These are phyloP conservation scores for Capsella rubella DNA, from an alignment of 441 rosid species.

Conservation along the genomic window DNA sequence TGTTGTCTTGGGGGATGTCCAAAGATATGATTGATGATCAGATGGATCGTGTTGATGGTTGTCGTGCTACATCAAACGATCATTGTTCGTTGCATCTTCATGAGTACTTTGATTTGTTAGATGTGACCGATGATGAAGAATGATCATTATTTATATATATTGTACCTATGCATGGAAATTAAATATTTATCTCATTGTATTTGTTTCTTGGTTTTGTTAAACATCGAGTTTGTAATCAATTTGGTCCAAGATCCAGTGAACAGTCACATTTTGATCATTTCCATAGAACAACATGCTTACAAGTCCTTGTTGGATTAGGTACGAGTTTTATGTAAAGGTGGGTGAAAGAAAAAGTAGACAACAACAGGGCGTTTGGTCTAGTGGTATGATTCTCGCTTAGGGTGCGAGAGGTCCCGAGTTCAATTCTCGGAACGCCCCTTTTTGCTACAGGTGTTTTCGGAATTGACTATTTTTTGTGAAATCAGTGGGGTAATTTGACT, in stretches of 20 bases:
- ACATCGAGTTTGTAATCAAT: neutral
- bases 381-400: constrained; percentile 42
- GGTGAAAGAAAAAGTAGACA: too few relatives aligned
- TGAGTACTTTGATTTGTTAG: constrained; percentile 61
- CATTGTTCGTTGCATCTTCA: constrained; percentile 65
- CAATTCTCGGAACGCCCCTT: constrained; percentile 76
- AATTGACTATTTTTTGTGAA: neutral
- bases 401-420: constrained; percentile 84
- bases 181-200: neutral
- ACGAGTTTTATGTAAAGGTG: too few relatives aligned
- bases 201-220: constrained; percentile 1
- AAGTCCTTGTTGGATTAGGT: too few relatives aligned
- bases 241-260: neutral
- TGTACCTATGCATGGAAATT: neutral
- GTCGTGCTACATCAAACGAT: constrained; percentile 58
- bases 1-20: constrained; percentile 71
- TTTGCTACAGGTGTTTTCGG: too few relatives aligned
- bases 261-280: neutral
- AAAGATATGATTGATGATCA: constrained; percentile 81
- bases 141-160: neutral
- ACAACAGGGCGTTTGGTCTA: constrained; percentile 33
- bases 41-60: constrained; percentile 61
- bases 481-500: too few relatives aligned
- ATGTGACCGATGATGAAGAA: constrained; percentile 48
- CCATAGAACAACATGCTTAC: too few relatives aligned